These are phyloP conservation scores for Cytospora leucostoma DNA, from an alignment of 2,329 filamentous ascomycete species.

Conservation along the genomic window DNA sequence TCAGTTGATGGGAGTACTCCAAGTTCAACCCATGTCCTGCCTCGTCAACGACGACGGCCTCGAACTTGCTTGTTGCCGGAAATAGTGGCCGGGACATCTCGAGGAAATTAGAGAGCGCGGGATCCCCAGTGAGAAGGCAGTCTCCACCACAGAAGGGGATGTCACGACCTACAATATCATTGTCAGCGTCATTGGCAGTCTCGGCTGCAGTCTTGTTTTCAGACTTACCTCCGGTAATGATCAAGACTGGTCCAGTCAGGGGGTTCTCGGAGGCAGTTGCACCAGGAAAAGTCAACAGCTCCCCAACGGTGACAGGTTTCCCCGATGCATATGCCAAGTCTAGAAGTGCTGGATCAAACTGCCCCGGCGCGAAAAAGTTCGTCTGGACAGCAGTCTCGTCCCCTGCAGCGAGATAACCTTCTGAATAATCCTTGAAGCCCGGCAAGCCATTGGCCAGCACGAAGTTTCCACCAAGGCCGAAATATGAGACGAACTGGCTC, in stretches of 20 bases:
- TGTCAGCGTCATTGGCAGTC: neutral
- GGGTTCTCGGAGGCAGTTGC: conserved; percentile 37
- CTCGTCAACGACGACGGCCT: conserved; percentile 54
- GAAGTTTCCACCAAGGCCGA: conserved; percentile 50
- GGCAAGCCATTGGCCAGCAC: conserved; percentile 43
- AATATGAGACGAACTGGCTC: conserved; percentile 44
- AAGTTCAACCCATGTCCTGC: conserved; percentile 56
- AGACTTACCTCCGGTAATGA: conserved; percentile 57
- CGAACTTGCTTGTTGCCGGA: conserved; percentile 49
- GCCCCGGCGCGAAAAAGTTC: conserved; percentile 53
- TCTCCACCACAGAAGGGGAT: conserved; percentile 64
- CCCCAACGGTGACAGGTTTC: conserved; percentile 60
- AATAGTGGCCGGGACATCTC: conserved; percentile 45
- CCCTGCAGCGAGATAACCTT: conserved; percentile 55
- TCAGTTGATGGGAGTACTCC: conserved; percentile 27
- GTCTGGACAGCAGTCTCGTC: conserved; percentile 52
- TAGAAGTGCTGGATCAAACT: conserved; percentile 58
- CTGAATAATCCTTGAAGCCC: conserved; percentile 39
- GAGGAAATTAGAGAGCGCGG: conserved; percentile 45
- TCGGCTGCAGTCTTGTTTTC: neutral
- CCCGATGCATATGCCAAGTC: conserved; percentile 47
- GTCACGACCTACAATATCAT: conserved; percentile 43
- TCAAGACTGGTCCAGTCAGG: conserved; percentile 57
- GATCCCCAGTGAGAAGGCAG: conserved; percentile 49
- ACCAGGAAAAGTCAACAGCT: conserved; percentile 57